These are phyloP conservation scores for Colletotrichum simmondsii DNA, from an alignment of 2,329 filamentous ascomycete genomes.

Conservation along the genomic window DNA sequence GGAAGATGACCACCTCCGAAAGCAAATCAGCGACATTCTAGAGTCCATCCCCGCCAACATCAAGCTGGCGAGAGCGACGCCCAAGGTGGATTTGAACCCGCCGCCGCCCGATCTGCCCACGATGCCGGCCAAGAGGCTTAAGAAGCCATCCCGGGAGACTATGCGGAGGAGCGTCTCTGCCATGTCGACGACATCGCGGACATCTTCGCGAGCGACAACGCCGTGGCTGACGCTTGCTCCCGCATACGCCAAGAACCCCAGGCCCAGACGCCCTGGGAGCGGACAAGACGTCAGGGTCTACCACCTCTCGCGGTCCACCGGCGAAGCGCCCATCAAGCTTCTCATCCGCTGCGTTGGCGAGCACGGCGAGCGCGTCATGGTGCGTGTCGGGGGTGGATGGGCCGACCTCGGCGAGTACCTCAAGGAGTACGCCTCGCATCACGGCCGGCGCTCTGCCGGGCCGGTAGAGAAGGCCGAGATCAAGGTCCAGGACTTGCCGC, in stretches of 20 bases:
- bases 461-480: conserved; percentile 60
- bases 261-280: conserved; percentile 59
- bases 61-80: conserved; percentile 68
- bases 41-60: conserved; percentile 84
- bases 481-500: conserved; percentile 65
- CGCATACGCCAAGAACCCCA: conserved; percentile 59
- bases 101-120: conserved; percentile 68
- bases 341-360: conserved; percentile 95
- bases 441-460: conserved; percentile 75
- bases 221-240: conserved; percentile 78
- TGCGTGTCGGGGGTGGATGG: conserved; percentile 98
- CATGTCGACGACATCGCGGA: conserved; percentile 50
- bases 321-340: conserved; percentile 90
- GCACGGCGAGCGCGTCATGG: conserved; percentile 93
- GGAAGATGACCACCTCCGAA: conserved; percentile 77
- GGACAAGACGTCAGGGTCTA: conserved; percentile 89
- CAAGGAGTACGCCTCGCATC: conserved; percentile 91
- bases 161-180: conserved; percentile 61
- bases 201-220: conserved; percentile 64
- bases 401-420: conserved; percentile 95
- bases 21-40: conserved; percentile 83
- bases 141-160: conserved; percentile 54
- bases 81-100: conserved; percentile 65
- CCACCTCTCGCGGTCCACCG: conserved; percentile 85
- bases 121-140: conserved; percentile 62